These are phyloP conservation scores for Aspergillus bridgeri DNA, from an alignment of 495 filamentous ascomycete genomes.

Conservation along the genomic window DNA sequence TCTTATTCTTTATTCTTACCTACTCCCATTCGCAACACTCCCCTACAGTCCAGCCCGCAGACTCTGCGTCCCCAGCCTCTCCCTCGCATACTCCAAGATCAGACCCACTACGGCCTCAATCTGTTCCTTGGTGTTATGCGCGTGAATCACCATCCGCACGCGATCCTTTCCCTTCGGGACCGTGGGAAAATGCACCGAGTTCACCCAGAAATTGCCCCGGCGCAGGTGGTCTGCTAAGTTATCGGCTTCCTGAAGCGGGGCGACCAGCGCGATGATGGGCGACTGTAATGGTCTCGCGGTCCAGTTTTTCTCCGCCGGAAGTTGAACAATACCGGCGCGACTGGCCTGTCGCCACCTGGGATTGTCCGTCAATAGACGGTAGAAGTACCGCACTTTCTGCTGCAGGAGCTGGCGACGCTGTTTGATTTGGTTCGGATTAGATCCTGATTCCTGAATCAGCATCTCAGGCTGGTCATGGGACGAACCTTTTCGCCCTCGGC, in stretches of 20 bases:
- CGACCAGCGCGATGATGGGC: slow-evolving; percentile 2
- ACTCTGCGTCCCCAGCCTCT: neutral
- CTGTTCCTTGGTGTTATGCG: slow-evolving; percentile 9
- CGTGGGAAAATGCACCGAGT: slow-evolving; percentile 3
- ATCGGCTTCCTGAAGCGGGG: neutral
- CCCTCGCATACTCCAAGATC: slow-evolving; percentile 1
- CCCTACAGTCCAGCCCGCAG: neutral
- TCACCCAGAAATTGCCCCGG: slow-evolving; percentile 7
- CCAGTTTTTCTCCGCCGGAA: slow-evolving; percentile 8
- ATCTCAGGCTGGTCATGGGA: neutral
- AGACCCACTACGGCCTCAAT: neutral
- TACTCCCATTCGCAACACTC: too few relatives aligned
- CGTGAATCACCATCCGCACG: slow-evolving; percentile 8
- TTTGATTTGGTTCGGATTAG: neutral
- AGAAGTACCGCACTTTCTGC: slow-evolving; percentile 9
- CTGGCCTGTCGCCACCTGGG: slow-evolving; percentile 5
- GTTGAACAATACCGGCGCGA: slow-evolving; percentile 1
- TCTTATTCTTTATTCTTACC: too few relatives aligned
- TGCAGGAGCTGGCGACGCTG: slow-evolving; percentile 10
- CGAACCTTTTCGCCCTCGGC: slow-evolving; percentile 10
- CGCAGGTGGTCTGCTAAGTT: neutral
- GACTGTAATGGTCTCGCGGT: neutral
- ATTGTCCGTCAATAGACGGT: slow-evolving; percentile 4
- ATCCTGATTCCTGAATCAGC: neutral
- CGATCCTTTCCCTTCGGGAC: slow-evolving; percentile 4